These are phyloP conservation scores for Aspergillus egyptiacus DNA, from an alignment of 495 filamentous ascomycete genomes.

Conservation along the genomic window DNA sequence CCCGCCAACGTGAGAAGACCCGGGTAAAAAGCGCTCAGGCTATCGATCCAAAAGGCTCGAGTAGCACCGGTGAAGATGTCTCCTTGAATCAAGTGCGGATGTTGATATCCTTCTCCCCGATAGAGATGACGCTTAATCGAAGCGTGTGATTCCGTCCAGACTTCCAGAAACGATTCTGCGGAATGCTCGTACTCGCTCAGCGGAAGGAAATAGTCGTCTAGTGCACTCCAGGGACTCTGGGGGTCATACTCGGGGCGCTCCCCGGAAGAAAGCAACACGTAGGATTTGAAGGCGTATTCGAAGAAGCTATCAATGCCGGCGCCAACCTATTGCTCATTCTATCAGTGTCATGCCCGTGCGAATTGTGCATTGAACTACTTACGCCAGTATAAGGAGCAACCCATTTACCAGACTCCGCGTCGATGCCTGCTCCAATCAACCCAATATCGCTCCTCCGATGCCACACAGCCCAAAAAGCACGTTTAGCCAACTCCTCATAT, in stretches of 20 bases:
- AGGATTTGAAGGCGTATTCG: constrained; percentile 92
- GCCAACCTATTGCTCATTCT: constrained; percentile 52
- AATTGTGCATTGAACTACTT: constrained; percentile 14
- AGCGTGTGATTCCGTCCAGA: constrained; percentile 80
- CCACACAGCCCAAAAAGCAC: constrained; percentile 96
- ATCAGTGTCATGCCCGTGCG: constrained; percentile 9
- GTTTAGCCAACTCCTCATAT: constrained; percentile 83
- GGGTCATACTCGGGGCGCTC: constrained; percentile 29
- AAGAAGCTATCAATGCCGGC: constrained; percentile 97
- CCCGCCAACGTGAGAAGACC: constrained; percentile 84
- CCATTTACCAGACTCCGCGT: constrained; percentile 89
- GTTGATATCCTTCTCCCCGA: constrained; percentile 58
- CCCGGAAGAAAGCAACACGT: constrained; percentile 75
- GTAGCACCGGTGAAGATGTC: constrained; percentile 79
- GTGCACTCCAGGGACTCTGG: constrained; percentile 31
- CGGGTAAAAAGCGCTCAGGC: constrained; percentile 89
- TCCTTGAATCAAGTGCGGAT: constrained; percentile 87
- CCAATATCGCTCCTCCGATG: constrained; percentile 74
- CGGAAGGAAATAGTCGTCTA: constrained; percentile 47
- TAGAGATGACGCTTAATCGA: constrained; percentile 83
- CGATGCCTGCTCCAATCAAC: constrained; percentile 86
- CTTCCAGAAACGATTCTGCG: constrained; percentile 68
- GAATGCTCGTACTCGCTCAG: constrained; percentile 62
- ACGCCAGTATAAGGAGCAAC: constrained; percentile 74
- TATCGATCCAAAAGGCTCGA: constrained; percentile 89